Conservation (phyloP, 306 rosid species). For the Trifolium repens region DNA sequence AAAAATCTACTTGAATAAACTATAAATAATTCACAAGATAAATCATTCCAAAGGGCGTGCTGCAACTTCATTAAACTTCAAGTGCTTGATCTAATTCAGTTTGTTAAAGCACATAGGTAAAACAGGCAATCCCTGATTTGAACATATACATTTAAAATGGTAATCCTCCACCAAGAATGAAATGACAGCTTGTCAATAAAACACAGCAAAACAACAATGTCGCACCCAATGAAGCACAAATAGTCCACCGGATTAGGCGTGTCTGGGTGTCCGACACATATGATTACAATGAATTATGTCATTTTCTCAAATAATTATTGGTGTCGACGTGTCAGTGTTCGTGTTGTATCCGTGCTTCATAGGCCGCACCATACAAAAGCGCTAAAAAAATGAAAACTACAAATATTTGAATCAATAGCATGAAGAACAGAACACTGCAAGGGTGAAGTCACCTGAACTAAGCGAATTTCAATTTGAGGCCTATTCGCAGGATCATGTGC, state of each 20-base stretch:
- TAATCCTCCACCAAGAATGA: slow-evolving; percentile 20
- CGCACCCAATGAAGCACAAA: not conserved
- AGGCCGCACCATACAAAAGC: slow-evolving; percentile 8
- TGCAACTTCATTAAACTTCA: not conserved
- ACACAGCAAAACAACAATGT: slow-evolving; percentile 16
- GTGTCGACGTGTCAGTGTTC: no score
- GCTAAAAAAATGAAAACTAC: slow-evolving; percentile 26
- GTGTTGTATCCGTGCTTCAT: no score
- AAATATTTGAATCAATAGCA: slow-evolving; percentile 17
- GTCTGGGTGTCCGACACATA: no score
- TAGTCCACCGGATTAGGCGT: no score
- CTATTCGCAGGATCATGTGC: slow-evolving; percentile 86
- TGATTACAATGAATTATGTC: no score
- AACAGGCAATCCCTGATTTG: slow-evolving; percentile 10
- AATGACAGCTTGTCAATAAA: slow-evolving; percentile 11
- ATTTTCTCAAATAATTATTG: no score
- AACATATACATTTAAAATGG: slow-evolving; percentile 26
- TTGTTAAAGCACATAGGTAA: not conserved
- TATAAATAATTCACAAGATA: not conserved
- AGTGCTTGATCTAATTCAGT: slow-evolving; percentile 11
- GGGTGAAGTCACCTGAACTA: slow-evolving; percentile 74
- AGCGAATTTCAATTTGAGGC: slow-evolving; percentile 95
- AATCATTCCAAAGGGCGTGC: slow-evolving; percentile 10
- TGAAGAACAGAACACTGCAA: slow-evolving; percentile 8
- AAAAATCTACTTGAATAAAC: slow-evolving; percentile 8